phyloP scores from a whole-genome alignment of 768 basidiomycete genomes.

The Hypsizygus marmoreus region DNA sequence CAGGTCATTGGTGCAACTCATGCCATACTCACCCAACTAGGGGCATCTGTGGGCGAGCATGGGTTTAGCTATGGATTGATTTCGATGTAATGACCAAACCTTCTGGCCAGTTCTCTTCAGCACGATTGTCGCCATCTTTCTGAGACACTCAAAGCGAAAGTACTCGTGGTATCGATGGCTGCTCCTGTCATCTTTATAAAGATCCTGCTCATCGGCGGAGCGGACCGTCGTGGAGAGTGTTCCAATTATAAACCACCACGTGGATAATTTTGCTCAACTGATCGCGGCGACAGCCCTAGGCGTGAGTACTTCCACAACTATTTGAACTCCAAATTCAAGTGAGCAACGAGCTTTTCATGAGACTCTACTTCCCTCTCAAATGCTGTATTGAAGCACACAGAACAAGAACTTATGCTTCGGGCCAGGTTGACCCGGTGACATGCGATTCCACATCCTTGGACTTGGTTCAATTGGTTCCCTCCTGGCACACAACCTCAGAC shows the following conservation, averaged over 20 bases:
- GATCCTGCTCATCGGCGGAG: conserved; percentile 1
- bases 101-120: conserved; percentile 64
- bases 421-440: too few species aligned
- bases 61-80: not conserved
- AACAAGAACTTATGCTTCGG: too few species aligned
- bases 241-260: not conserved
- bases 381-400: too few species aligned
- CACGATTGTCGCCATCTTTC: conserved; percentile 49
- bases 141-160: too few species aligned
- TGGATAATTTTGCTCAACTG: too few species aligned
- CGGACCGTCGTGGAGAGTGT: not conserved
- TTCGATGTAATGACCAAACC: conserved; percentile 32
- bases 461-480: conserved; percentile 84
- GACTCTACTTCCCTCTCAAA: too few species aligned
- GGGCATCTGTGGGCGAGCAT: conserved; percentile 56
- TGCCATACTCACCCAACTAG: conserved; percentile 56
- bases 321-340: not conserved
- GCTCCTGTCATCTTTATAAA: conserved; percentile 3
- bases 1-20: conserved; percentile 3
- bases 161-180: too few species aligned
- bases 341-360: not conserved
- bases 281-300: too few species aligned
- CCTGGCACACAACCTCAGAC: conserved; percentile 77
- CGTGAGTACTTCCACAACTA: too few species aligned
- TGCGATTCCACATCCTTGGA: conserved; percentile 80